A percentile compares a stretch with the other conserved stretches of the same genome.
Evolutionary conservation across 306 rosid genomes (phyloP).

Genomic region (Amphicarpaea edgeworthii): DNA sequence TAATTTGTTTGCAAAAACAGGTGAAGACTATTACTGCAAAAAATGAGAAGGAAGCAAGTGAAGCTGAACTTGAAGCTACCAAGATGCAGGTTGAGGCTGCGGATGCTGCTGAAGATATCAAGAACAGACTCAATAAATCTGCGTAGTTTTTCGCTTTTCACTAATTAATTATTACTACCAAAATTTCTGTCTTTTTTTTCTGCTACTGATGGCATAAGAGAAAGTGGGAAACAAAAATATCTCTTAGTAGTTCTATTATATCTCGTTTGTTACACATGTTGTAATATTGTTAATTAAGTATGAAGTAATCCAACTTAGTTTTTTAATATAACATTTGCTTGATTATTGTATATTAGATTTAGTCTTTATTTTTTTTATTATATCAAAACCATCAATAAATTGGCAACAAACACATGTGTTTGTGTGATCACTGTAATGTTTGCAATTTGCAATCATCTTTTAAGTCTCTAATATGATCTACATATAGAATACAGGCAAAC

Average conservation of each 20-base stretch:
- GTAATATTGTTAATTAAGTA: not conserved
- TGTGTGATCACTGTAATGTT: not conserved
- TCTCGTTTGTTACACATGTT: not conserved
- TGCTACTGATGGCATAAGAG: not conserved
- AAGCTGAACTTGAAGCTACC: conserved; percentile 51
- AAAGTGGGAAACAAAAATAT: not conserved
- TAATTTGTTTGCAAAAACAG: conserved; percentile 12
- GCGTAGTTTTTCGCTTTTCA: not conserved
- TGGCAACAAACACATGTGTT: no score
- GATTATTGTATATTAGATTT: not conserved
- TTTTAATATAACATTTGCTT: not conserved
- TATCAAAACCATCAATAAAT: not conserved
- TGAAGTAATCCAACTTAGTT: not conserved
- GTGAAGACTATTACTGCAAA: conserved; percentile 47
- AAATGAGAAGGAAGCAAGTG: conserved; percentile 57
- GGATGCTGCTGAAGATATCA: conserved; percentile 56
- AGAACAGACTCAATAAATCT: conserved; percentile 46
- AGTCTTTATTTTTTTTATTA: not conserved
- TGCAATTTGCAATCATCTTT: not conserved
- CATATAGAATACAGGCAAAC: not conserved
- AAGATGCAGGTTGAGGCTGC: conserved; percentile 59
- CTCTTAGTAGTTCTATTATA: not conserved
- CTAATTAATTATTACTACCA: not conserved
- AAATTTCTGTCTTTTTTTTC: not conserved
- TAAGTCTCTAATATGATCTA: not conserved